phyloP scores from a whole-genome alignment of 2,329 filamentous ascomycete species.

The Trichoderma endophyticum region DNA sequence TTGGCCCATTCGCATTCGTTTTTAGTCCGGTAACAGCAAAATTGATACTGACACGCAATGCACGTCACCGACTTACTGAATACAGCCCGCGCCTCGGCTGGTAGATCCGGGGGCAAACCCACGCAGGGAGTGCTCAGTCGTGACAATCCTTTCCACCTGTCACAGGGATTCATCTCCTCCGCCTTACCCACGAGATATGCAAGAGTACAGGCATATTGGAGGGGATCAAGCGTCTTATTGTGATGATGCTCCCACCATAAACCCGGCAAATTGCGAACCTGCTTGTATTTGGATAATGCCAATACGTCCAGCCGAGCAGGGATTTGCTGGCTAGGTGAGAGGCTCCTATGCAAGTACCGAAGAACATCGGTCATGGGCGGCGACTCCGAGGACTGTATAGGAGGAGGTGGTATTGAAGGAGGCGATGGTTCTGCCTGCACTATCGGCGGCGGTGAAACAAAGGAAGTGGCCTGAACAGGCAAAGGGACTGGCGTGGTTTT shows the following conservation, averaged over 20 bases:
- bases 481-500: slow-evolving; percentile 1
- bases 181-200: slow-evolving; percentile 34
- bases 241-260: slow-evolving; percentile 28
- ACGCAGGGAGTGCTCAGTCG: slow-evolving; percentile 32
- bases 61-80: slow-evolving; percentile 28
- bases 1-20: slow-evolving; percentile 29
- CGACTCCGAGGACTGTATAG: background rate
- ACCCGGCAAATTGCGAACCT: slow-evolving; percentile 26
- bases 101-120: slow-evolving; percentile 24
- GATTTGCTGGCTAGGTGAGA: slow-evolving; percentile 22
- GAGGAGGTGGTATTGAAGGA: background rate
- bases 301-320: slow-evolving; percentile 27
- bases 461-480: background rate
- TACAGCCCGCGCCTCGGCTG: slow-evolving; percentile 19
- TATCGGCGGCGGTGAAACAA: background rate
- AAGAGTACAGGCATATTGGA: slow-evolving; percentile 30
- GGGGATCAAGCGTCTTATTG: slow-evolving; percentile 21
- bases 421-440: background rate
- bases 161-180: slow-evolving; percentile 20
- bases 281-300: slow-evolving; percentile 25
- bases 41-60: slow-evolving; percentile 33
- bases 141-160: slow-evolving; percentile 3
- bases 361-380: slow-evolving; percentile 15
- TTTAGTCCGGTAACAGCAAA: slow-evolving; percentile 24
- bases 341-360: slow-evolving; percentile 25